Evolutionary conservation across 1,284 basidiomycete genomes (phyloP).

Genomic region (Ustilago loliicola): DNA sequence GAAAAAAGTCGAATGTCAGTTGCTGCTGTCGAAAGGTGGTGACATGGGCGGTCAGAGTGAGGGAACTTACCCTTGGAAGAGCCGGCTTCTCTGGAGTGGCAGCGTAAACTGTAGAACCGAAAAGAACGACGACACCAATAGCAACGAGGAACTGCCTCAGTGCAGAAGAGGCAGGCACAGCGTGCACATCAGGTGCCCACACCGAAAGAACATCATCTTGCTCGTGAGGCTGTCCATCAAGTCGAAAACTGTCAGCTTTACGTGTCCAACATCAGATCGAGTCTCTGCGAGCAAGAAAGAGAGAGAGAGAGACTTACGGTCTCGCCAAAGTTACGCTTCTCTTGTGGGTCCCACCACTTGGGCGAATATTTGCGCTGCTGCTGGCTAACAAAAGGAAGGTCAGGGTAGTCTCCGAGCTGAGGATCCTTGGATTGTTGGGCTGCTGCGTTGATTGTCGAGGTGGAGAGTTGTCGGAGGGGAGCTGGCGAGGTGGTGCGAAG

Average conservation of each 20-base stretch:
- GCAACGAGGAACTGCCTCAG: slow-evolving; percentile 63
- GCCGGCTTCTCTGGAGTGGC: slow-evolving; percentile 59
- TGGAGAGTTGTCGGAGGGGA: slow-evolving; percentile 34
- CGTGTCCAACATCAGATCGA: background rate
- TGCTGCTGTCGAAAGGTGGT: too few relatives aligned
- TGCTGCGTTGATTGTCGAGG: slow-evolving; percentile 22
- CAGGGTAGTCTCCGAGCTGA: slow-evolving; percentile 69
- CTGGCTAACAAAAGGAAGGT: slow-evolving; percentile 56
- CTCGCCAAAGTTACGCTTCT: slow-evolving; percentile 69
- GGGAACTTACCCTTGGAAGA: slow-evolving; percentile 56
- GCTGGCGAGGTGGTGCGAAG: slow-evolving; percentile 22
- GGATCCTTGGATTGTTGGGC: slow-evolving; percentile 58
- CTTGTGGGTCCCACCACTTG: slow-evolving; percentile 69
- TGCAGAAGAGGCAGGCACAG: slow-evolving; percentile 56
- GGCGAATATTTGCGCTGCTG: slow-evolving; percentile 65
- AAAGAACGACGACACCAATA: slow-evolving; percentile 47
- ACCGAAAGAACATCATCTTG: slow-evolving; percentile 69
- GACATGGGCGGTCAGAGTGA: background rate
- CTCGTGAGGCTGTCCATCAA: slow-evolving; percentile 61
- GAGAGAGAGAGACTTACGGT: slow-evolving; percentile 46
- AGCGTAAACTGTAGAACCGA: slow-evolving; percentile 59
- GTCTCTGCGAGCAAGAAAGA: background rate
- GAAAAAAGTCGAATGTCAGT: background rate
- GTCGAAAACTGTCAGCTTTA: background rate
- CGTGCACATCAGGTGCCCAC: slow-evolving; percentile 69